Conservation (phyloP, 805 yeast genomes). For the Wilhelminamyces savonicus region DNA sequence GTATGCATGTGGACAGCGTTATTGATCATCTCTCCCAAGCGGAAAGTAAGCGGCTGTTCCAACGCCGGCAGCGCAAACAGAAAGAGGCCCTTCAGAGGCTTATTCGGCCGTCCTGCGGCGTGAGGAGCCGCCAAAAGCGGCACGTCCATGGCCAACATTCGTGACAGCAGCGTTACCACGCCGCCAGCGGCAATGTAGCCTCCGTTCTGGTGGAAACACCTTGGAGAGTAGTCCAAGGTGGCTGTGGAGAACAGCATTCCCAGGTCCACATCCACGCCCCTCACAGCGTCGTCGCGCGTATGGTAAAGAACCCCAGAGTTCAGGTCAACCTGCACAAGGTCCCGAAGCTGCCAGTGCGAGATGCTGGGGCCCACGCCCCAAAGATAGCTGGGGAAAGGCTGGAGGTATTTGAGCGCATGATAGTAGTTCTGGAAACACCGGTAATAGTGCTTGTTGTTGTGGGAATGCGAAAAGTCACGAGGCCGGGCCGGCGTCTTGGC, state of each 20-base stretch:
- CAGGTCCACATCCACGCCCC: constrained; percentile 3
- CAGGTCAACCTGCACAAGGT: constrained; percentile 51
- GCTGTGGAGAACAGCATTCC: constrained; percentile 8
- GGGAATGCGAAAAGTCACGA: neutral
- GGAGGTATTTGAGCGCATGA: constrained; percentile 30
- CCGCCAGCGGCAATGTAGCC: constrained; percentile 49
- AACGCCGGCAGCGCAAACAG: constrained; percentile 43
- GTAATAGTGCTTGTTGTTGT: constrained; percentile 3
- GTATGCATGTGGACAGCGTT: constrained; percentile 62
- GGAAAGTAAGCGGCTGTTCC: constrained; percentile 41
- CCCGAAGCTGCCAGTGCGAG: constrained; percentile 78
- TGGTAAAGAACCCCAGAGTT: constrained; percentile 45
- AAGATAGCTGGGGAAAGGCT: constrained; percentile 30
- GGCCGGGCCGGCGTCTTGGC: too few relatives aligned
- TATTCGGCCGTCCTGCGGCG: constrained; percentile 3
- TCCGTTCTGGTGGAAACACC: constrained; percentile 55
- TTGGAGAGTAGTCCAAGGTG: constrained; percentile 59
- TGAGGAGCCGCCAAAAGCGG: constrained; percentile 12
- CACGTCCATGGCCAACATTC: constrained; percentile 17
- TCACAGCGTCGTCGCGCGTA: constrained; percentile 51
- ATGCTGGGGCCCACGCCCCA: constrained; percentile 24
- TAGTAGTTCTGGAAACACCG: constrained; percentile 39
- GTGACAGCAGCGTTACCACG: constrained; percentile 33
- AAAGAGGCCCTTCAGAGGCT: constrained; percentile 56
- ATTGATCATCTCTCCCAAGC: constrained; percentile 76